Base-by-base conservation (phyloP, 306 rosid genomes). In the Morella rubra region DNA sequence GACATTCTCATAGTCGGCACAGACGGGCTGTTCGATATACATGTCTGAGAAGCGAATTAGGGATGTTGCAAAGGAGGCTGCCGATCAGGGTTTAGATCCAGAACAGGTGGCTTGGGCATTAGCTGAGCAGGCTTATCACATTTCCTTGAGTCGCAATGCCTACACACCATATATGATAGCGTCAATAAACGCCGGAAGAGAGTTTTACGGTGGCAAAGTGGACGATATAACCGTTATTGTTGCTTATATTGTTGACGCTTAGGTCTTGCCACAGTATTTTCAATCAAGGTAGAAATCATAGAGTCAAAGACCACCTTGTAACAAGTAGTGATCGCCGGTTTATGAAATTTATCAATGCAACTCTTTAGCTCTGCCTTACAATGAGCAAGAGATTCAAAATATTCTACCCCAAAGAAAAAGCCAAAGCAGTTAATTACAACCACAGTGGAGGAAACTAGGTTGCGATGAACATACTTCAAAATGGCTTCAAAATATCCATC, bases 321-420 rank as follows among this genome's bases (percentile, higher is more conserved):
- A 4, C 32, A 27, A 27, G 32, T 27, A 27, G 32, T 2, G 4
- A 4, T 1, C 4, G 13, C 27, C 22, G 65, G 22, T 11, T 58
- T 20, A 27, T 19, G 24, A 10, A 24, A 24, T 10, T 10, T 32
- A 61, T 61, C 8, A 4, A 14, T 32, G 68, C 19, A 27, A 13
- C n/a, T 32, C n/a, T 12, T 61, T 18, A 15, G 2, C n/a, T 14
- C 20, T 32, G 68, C 44, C 45, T 14, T n/a, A 37, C 10, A 61
- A 61, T 61, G 68, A 32, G 44, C 4, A 61, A 5, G 67, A 13
- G 44, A 27, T 61, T 27, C 18, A 85, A 81, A 81, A 81, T 65
- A 76, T 67, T 81, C 45, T 37, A 46, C 24, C 44, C 51, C 68
- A 71, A 81, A 61, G 68, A 75, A 71, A 81, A 76, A 66, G 66